Percentiles rank a stretch among this genome's conserved stretches.
Conservation (phyloP, 306 rosid species). For the Arachis stenosperma region DNA sequence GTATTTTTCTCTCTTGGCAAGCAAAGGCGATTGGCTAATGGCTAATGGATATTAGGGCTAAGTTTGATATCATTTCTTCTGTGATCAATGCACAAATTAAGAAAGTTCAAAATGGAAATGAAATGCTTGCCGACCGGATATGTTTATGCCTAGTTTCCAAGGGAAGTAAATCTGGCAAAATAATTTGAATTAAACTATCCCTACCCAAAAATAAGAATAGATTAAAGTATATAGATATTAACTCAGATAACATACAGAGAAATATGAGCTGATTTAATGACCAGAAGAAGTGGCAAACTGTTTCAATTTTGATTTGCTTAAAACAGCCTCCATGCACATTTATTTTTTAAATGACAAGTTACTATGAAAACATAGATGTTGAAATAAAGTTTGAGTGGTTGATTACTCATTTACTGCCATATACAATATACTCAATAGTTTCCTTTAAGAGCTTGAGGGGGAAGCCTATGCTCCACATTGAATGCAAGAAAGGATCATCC, state of each 20-base stretch:
- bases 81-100: not conserved
- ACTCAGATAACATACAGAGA: not conserved
- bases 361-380: slow-evolving; percentile 2
- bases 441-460: slow-evolving; percentile 84
- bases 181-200: not conserved
- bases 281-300: not conserved
- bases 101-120: not conserved
- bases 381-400: slow-evolving; percentile 9
- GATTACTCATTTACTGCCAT: slow-evolving; percentile 47
- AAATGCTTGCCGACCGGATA: not conserved
- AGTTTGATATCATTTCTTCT: too few species aligned
- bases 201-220: too few species aligned
- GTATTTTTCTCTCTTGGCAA: slow-evolving; percentile 1
- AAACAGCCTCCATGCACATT: not conserved
- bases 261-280: not conserved
- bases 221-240: too few species aligned
- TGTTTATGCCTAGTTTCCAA: not conserved
- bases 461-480: slow-evolving; percentile 87
- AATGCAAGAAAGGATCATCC: slow-evolving; percentile 57
- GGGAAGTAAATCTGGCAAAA: not conserved
- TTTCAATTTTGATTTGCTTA: not conserved
- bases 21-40: not conserved
- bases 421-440: slow-evolving; percentile 28
- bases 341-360: not conserved
- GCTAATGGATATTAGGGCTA: not conserved